Percentiles rank a stretch among this genome's conserved stretches.
These are phyloP conservation scores for Cladosporium oxysporum DNA, from an alignment of 2,329 filamentous ascomycete species.

Conservation along the genomic window DNA sequence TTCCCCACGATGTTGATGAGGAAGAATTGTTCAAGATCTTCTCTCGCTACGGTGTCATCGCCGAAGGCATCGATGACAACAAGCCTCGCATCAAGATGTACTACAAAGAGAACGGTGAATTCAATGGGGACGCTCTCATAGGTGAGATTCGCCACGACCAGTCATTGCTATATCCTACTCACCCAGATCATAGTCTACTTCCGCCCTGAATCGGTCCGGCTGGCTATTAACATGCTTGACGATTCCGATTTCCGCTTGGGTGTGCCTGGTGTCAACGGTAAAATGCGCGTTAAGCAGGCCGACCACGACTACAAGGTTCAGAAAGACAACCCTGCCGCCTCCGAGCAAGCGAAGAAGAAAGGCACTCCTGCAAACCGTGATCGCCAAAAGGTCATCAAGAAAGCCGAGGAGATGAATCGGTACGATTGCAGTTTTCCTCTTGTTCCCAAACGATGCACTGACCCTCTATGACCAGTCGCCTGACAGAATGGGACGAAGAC, in stretches of 20 bases:
- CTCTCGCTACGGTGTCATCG: constrained; percentile 86
- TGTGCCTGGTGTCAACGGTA: constrained; percentile 54
- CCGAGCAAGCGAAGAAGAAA: constrained; percentile 45
- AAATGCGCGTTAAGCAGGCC: constrained; percentile 79
- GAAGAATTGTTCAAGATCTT: constrained; percentile 84
- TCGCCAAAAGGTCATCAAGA: constrained; percentile 79
- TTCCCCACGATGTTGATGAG: constrained; percentile 76
- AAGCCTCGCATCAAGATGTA: constrained; percentile 93
- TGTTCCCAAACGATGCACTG: background rate
- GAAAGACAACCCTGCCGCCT: constrained; percentile 57
- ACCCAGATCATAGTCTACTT: constrained; percentile 67
- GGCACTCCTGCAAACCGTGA: constrained; percentile 52
- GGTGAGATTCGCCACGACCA: constrained; percentile 27
- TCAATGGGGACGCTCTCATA: constrained; percentile 91
- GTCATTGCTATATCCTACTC: background rate
- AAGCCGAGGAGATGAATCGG: constrained; percentile 82
- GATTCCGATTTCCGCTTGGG: constrained; percentile 78
- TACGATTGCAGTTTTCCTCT: constrained; percentile 34
- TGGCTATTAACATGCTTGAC: constrained; percentile 78
- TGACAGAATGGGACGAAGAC: constrained; percentile 93
- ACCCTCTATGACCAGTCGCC: constrained; percentile 58
- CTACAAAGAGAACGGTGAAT: constrained; percentile 73
- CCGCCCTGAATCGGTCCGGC: constrained; percentile 86
- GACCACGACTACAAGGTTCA: constrained; percentile 91
- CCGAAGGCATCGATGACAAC: constrained; percentile 88